Evolutionary conservation across 768 basidiomycete species (phyloP).

Genomic region (Steccherinum ochraceum): DNA sequence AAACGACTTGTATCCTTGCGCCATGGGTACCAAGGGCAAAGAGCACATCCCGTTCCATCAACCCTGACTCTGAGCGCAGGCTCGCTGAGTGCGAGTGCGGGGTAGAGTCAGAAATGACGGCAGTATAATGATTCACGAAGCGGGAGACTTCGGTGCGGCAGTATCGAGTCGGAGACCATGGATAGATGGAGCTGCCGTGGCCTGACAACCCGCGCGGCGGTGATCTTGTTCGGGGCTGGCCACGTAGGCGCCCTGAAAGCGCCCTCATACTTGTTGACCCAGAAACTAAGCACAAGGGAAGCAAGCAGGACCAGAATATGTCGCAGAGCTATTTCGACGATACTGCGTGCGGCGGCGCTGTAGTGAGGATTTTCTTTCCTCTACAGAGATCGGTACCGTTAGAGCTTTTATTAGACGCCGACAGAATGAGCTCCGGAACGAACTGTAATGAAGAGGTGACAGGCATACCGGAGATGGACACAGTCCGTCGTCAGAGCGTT

Average conservation of each 20-base stretch:
- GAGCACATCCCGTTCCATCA: neutral
- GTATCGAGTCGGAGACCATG: neutral
- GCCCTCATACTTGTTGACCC: no score
- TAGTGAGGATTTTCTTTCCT: neutral
- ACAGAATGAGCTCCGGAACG: neutral
- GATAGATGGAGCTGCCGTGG: neutral
- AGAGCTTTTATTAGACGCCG: neutral
- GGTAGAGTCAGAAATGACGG: no score
- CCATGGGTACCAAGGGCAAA: neutral
- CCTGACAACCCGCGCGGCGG: neutral
- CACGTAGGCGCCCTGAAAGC: neutral
- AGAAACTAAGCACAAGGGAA: neutral
- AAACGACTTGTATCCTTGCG: neutral
- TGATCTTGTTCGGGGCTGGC: neutral
- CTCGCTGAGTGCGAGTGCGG: neutral
- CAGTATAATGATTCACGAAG: no score
- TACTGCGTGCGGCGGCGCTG: neutral
- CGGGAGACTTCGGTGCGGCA: neutral
- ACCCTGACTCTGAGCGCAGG: no score
- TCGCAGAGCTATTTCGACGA: neutral
- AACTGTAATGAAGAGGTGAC: neutral
- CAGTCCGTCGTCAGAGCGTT: no score
- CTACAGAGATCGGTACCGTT: neutral
- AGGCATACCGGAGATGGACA: no score
- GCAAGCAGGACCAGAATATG: neutral